Evolutionary conservation across 176 grass and related monocot species (phyloP).

Genomic region (Oryza australiensis): DNA sequence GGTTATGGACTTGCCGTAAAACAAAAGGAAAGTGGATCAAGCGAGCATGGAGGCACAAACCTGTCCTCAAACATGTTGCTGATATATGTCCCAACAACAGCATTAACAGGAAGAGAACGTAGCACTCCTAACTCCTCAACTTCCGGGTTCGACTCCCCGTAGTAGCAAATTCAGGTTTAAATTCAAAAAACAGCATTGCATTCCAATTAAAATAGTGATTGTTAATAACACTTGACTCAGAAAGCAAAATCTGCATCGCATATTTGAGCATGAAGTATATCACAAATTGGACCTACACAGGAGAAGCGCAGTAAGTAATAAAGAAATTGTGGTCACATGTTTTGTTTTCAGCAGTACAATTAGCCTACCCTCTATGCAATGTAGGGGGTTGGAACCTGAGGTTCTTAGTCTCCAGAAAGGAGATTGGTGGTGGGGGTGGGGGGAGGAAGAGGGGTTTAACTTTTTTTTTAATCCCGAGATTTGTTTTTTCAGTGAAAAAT

Average conservation of each 20-base stretch:
- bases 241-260: conserved; percentile 95
- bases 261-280: conserved; percentile 99
- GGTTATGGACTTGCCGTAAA: neutral
- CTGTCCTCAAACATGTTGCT: conserved; percentile 99
- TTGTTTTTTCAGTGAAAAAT: neutral
- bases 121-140: too few species aligned
- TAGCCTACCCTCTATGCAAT: neutral
- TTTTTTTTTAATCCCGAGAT: neutral
- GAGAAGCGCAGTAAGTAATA: neutral
- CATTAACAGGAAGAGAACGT: conserved; percentile 97
- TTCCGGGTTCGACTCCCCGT: too few species aligned
- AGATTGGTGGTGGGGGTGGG: too few species aligned
- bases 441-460: neutral
- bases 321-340: neutral
- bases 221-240: conserved; percentile 95
- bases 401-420: neutral
- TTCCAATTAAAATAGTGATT: conserved; percentile 91
- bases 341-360: neutral
- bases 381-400: neutral
- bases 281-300: conserved; percentile 78
- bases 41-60: conserved; percentile 42
- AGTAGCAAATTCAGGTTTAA: too few species aligned
- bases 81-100: conserved; percentile 91
- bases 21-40: neutral
- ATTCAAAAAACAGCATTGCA: too few species aligned